Evolutionary conservation across 805 yeast species (phyloP).

Genomic region (baker's yeast (Saccharomyces cerevisiae)): DNA sequence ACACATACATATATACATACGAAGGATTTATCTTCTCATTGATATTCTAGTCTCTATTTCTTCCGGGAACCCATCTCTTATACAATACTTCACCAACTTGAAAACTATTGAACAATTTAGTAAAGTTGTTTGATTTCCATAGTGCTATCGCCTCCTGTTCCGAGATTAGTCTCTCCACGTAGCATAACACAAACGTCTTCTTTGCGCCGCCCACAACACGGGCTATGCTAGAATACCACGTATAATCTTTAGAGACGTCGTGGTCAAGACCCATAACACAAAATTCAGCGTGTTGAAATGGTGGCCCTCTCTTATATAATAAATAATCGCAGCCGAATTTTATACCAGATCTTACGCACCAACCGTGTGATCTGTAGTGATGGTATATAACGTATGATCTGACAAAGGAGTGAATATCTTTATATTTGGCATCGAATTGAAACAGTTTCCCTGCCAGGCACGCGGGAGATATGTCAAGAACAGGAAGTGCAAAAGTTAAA

Average conservation of each 20-base stretch:
- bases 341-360: conserved; percentile 90
- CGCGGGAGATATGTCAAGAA: conserved; percentile 31
- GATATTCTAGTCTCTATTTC: conserved; percentile 57
- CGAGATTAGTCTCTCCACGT: conserved; percentile 49
- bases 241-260: conserved; percentile 34
- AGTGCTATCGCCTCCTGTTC: conserved; percentile 23
- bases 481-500: conserved; percentile 49
- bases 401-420: conserved; percentile 36
- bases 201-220: conserved; percentile 84
- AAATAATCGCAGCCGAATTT: conserved; percentile 87
- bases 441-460: conserved; percentile 12
- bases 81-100: conserved; percentile 58
- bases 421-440: conserved; percentile 9
- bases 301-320: conserved; percentile 86
- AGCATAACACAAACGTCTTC: conserved; percentile 64
- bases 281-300: conserved; percentile 88
- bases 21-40: not conserved
- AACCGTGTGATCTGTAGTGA: conserved; percentile 79
- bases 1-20: not conserved
- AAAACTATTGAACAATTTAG: conserved; percentile 33
- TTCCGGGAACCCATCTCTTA: conserved; percentile 78
- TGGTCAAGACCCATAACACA: conserved; percentile 40
- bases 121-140: conserved; percentile 13
- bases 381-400: conserved; percentile 67
- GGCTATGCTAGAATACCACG: conserved; percentile 59